A percentile compares a stretch with the other conserved stretches of the same genome.
phyloP scores from a whole-genome alignment of 2,329 filamentous ascomycete genomes.

The Amauroascus verrucosus region DNA sequence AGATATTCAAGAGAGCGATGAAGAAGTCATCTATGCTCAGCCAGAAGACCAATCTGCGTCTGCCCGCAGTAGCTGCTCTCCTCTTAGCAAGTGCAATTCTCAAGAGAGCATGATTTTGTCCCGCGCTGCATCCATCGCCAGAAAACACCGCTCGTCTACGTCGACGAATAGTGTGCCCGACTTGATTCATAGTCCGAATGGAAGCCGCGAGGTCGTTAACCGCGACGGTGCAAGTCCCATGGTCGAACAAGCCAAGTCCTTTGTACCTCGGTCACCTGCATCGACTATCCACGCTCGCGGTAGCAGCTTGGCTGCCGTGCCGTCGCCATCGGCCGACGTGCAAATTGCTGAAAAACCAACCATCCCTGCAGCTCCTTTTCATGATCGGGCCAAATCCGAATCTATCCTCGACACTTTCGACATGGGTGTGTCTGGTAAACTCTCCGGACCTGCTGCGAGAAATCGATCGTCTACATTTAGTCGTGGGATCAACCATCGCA shows the following conservation, averaged over 20 bases:
- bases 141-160: constrained; percentile 39
- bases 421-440: constrained; percentile 15
- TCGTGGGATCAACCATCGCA: constrained; percentile 26
- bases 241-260: not conserved
- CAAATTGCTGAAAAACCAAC: constrained; percentile 16
- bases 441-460: constrained; percentile 17
- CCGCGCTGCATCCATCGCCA: constrained; percentile 37
- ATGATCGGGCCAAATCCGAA: constrained; percentile 31
- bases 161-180: constrained; percentile 40
- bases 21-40: constrained; percentile 24
- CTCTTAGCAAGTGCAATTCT: constrained; percentile 47
- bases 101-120: constrained; percentile 48
- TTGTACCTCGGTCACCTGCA: constrained; percentile 17
- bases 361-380: constrained; percentile 18
- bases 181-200: constrained; percentile 33
- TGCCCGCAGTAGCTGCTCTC: constrained; percentile 41
- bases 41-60: constrained; percentile 32
- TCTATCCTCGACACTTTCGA: constrained; percentile 26
- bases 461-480: constrained; percentile 19
- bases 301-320: constrained; percentile 29
- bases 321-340: constrained; percentile 22
- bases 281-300: constrained; percentile 19
- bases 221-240: constrained; percentile 11
- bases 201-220: constrained; percentile 29
- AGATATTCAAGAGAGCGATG: constrained; percentile 38